Evolutionary conservation across 306 rosid genomes (phyloP).

Genomic region (Hylodesmum podocarpum): DNA sequence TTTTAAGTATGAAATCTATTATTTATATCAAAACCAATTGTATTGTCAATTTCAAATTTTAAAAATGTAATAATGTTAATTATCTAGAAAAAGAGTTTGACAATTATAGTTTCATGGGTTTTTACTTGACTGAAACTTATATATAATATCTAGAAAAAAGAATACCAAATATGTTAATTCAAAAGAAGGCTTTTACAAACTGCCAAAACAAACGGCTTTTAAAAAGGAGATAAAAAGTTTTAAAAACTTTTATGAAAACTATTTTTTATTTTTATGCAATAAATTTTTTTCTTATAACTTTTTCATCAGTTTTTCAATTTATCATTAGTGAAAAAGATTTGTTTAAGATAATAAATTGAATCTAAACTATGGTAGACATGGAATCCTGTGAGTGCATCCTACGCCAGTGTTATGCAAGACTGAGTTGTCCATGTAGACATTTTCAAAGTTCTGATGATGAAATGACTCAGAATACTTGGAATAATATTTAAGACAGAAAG

Average conservation of each 20-base stretch:
- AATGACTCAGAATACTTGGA: slow-evolving; percentile 19
- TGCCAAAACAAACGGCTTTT: too few relatives aligned
- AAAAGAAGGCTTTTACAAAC: too few relatives aligned
- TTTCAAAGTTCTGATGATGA: slow-evolving; percentile 39
- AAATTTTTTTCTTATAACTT: not conserved
- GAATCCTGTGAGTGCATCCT: not conserved
- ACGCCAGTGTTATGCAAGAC: slow-evolving; percentile 9
- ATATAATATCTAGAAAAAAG: too few relatives aligned
- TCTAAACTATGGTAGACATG: not conserved
- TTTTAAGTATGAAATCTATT: too few relatives aligned
- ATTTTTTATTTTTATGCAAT: not conserved
- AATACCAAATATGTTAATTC: not conserved
- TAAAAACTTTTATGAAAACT: not conserved
- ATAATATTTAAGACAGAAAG: slow-evolving; percentile 19
- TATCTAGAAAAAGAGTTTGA: too few relatives aligned
- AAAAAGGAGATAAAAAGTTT: not conserved
- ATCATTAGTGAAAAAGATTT: not conserved
- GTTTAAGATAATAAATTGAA: not conserved
- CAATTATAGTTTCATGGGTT: too few relatives aligned
- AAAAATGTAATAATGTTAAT: too few relatives aligned
- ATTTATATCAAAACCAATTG: too few relatives aligned
- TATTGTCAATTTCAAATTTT: too few relatives aligned
- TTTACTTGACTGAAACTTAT: too few relatives aligned
- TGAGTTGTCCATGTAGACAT: slow-evolving; percentile 7
- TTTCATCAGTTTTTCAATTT: not conserved